phyloP scores from a whole-genome alignment of 805 yeast species.

The Schwanniomyces polymorphus region DNA sequence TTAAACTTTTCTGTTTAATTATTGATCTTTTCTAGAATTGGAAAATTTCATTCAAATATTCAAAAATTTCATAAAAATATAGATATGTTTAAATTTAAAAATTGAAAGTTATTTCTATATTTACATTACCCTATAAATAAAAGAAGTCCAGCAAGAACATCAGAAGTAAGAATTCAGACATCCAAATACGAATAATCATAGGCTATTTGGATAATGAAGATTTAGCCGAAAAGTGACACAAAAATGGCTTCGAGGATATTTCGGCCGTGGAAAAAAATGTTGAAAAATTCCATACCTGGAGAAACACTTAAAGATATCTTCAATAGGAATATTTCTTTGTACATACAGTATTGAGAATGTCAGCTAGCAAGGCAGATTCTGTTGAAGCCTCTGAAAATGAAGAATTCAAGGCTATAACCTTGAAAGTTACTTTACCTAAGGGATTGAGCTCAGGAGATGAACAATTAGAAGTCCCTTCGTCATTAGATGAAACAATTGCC shows the following conservation, averaged over 20 bases:
- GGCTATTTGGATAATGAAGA: background rate
- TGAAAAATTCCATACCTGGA: constrained; percentile 4
- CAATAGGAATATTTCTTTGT: background rate
- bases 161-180: too few species aligned
- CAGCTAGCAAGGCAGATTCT: constrained; percentile 8
- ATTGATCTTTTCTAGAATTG: too few species aligned
- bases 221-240: background rate
- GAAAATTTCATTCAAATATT: too few species aligned
- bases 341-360: constrained; percentile 1
- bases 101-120: too few species aligned
- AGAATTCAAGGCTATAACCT: constrained; percentile 16
- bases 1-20: too few species aligned
- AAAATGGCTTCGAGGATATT: background rate
- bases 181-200: too few species aligned
- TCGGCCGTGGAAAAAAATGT: constrained; percentile 6
- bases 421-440: constrained; percentile 18
- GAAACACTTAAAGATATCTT: background rate
- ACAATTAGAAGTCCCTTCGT: constrained; percentile 29
- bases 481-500: constrained; percentile 47
- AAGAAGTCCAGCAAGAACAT: too few species aligned
- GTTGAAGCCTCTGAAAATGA: constrained; percentile 9
- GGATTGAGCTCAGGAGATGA: constrained; percentile 8
- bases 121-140: too few species aligned
- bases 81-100: too few species aligned
- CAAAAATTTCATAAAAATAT: too few species aligned